Evolutionary conservation across 2,329 filamentous ascomycete species (phyloP), one percentile per base, ranked within the genome.

Genomic region (Aspergillus niger): DNA sequence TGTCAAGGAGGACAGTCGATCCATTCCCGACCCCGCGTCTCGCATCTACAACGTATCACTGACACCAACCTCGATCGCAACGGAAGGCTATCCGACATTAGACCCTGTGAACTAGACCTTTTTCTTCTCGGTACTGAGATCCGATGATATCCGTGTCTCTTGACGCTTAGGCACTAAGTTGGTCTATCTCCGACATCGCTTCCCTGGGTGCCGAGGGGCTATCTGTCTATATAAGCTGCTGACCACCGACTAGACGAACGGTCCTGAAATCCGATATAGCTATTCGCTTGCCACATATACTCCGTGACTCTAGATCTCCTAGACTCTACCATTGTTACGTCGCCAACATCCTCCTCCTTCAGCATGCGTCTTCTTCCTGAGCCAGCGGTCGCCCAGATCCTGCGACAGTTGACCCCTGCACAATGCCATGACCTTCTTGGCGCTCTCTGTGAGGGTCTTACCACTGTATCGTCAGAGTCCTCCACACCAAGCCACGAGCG

Each of bases 301-400:
- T 20, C 20, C 20, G 2, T 20, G 2, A 20, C 2, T 20, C 20
- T 20, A 20, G 20, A 2, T 20, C 20, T 20, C 2, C 20, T 20
- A 20, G 20, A 20, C 20, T 20, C 20, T 20, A 2, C 20, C 20
- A 20, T 36, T 36, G 5, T 36, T 13, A 36, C 2, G 13, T 6
- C 32, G 11, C 32, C 32, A 13, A 36, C 26, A 7, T 43, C 5
- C 20, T 22, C 3, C 36, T 22, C 3, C 36, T 17, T 5, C 24
- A 69, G 51, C 20, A 77, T 77, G 74, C 71, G 74, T 44, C 65
- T 76, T 26, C 66, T 77, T 48, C 66, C 74, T 13, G 75, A 76
- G 55, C 69, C 71, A 36, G 63, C 70, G 10, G 71, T 79, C 36
- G 65, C 69, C 36, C 68, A 68, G 7, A 67, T 78, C 43, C 73